Evolutionary conservation across 371 early-diverging fungal genomes (phyloP), one percentile per base, ranked within the genome.

Genomic region (Basidiobolus meristosporus): DNA sequence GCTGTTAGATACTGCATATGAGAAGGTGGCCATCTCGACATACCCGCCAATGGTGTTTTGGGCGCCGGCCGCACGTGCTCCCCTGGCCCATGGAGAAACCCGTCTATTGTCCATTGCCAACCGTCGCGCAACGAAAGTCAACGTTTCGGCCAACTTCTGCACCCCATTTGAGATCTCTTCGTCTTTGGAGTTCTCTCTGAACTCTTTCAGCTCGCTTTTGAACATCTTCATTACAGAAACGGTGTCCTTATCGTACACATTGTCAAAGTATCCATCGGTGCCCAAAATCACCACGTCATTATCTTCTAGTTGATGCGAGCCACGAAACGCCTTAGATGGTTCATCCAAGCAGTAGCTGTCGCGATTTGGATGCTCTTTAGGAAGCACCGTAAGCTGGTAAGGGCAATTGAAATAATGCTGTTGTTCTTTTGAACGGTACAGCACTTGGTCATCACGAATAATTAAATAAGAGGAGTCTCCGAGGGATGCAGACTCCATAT

Each of bases 381-480:
- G 74, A 22, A 73, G 54, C 5, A 77, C 60, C 1, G 74, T 69
- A 40, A 77, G 59, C 52, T 77, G 77, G 49, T 72, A 77, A 21
- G 77, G 77, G 48, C 72, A 73, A 47, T 77, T 77, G 48, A 74
- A 77, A 40, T 70, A 73, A 49, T 77, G 77, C 32, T 74, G 75
- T 40, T 73, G 73, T 34, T 67, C 67, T 4, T 68, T 69, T 21
- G 72, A 68, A 41, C 70, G 70, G 51, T 72, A 73, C 3, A 73
- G 57, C 32, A 70, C 57, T 38, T 60, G 53, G 36, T 66, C 50
- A 46, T 67, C 63, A 16, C 77, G 64, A 31, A 77, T 67, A 18
- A 77, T 40, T 9, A 74, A 30, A 52, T 63, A 77, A 0, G 72
- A 72, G 41, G 70, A 70, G 45, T 77, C 77, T 1, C 77, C 77